Evolutionary conservation across 2,329 filamentous ascomycete genomes (phyloP).

Genomic region (Teratosphaeria nubilosa): DNA sequence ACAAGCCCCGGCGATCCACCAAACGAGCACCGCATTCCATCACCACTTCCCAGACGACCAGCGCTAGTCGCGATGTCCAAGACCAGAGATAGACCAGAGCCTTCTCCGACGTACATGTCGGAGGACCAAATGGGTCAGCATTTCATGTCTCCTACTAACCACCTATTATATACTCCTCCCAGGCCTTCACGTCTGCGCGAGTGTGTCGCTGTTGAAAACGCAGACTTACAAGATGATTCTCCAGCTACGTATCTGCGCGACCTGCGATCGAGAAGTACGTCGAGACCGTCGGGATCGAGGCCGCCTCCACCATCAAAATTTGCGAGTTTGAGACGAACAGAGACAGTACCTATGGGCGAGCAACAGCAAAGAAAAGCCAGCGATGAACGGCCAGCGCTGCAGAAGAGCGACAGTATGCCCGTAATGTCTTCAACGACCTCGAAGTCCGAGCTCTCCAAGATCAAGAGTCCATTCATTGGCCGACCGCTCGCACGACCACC

Average conservation of each 20-base stretch:
- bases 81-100: constrained; percentile 12
- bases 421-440: constrained; percentile 9
- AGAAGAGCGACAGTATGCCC: constrained; percentile 24
- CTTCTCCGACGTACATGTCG: constrained; percentile 19
- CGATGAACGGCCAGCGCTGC: constrained; percentile 20
- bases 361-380: constrained; percentile 5
- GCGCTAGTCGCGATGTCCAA: constrained; percentile 3
- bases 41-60: neutral
- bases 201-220: constrained; percentile 9
- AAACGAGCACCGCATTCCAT: neutral
- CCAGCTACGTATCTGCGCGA: constrained; percentile 61
- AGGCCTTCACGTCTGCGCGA: constrained; percentile 13
- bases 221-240: constrained; percentile 17
- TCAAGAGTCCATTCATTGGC: constrained; percentile 20
- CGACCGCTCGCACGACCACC: constrained; percentile 22
- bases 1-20: neutral
- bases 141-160: constrained; percentile 8
- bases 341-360: constrained; percentile 11
- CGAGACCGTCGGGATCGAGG: constrained; percentile 60
- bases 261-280: constrained; percentile 57
- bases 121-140: constrained; percentile 23
- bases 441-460: constrained; percentile 9
- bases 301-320: constrained; percentile 47
- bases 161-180: constrained; percentile 13
- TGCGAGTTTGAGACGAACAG: constrained; percentile 18